phyloP scores from a whole-genome alignment of 2,329 filamentous ascomycete species.

The Geosmithia putterillii region DNA sequence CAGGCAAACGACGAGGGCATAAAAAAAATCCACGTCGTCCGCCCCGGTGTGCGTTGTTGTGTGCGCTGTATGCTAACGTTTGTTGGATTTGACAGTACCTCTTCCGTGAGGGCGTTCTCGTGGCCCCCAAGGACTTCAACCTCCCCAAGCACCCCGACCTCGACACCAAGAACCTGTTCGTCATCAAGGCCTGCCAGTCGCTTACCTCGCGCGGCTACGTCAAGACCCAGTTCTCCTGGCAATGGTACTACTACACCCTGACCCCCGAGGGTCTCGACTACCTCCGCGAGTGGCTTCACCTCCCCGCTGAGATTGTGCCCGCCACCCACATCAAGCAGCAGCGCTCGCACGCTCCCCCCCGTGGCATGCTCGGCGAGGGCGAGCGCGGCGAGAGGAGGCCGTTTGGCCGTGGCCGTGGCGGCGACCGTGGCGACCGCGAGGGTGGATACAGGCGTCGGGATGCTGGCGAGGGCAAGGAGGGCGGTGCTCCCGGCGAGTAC shows the following conservation, averaged over 20 bases:
- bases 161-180: conserved; percentile 98
- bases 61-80: background rate
- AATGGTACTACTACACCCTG: conserved; percentile 99
- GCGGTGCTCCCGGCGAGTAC: conserved; percentile 84
- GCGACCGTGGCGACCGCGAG: conserved; percentile 68
- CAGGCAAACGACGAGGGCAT: conserved; percentile 2
- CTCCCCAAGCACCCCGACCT: conserved; percentile 95
- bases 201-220: conserved; percentile 95
- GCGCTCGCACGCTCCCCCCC: conserved; percentile 93
- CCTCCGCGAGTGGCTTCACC: conserved; percentile 99
- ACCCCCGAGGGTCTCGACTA: conserved; percentile 99
- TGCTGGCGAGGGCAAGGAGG: conserved; percentile 78
- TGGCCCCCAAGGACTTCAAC: conserved; percentile 99
- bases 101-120: conserved; percentile 87
- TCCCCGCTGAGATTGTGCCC: conserved; percentile 97
- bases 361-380: conserved; percentile 91
- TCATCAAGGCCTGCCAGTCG: conserved; percentile 98
- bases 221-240: conserved; percentile 99
- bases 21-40: background rate
- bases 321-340: conserved; percentile 99
- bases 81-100: conserved; percentile 56
- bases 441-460: conserved; percentile 90
- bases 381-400: conserved; percentile 65
- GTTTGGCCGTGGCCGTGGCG: conserved; percentile 68
- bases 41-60: background rate